Conservation (phyloP, 2,329 filamentous ascomycete species). For the Hypoxylon rubiginosum region DNA sequence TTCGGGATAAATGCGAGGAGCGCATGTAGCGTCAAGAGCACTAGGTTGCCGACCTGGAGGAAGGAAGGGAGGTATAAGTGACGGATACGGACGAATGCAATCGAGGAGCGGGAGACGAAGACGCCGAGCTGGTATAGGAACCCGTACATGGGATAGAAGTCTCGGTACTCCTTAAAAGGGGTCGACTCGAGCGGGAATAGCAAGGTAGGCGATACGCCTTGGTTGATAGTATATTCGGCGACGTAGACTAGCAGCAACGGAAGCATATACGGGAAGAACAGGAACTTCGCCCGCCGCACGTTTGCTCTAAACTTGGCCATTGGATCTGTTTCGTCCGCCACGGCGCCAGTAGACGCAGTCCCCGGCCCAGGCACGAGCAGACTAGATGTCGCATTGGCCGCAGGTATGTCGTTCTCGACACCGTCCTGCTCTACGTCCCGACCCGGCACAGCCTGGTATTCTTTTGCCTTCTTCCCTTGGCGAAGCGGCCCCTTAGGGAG, state of each 20-base stretch:
- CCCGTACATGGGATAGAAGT: constrained; percentile 94
- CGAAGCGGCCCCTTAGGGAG: constrained; percentile 77
- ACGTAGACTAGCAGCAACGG: constrained; percentile 93
- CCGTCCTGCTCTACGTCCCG: constrained; percentile 57
- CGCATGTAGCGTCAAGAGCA: constrained; percentile 80
- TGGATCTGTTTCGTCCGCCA: constrained; percentile 50
- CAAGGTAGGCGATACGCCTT: constrained; percentile 89
- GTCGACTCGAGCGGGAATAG: constrained; percentile 83
- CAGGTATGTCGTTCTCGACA: constrained; percentile 54
- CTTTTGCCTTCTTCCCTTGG: constrained; percentile 58
- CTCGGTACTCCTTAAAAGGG: constrained; percentile 84
- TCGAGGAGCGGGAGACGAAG: constrained; percentile 92
- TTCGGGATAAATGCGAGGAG: constrained; percentile 85
- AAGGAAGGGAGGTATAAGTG: constrained; percentile 85
- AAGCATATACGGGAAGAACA: constrained; percentile 88
- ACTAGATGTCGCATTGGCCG: constrained; percentile 61
- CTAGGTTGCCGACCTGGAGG: constrained; percentile 84
- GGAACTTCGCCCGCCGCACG: constrained; percentile 73
- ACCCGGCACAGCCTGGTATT: constrained; percentile 68
- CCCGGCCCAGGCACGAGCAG: constrained; percentile 62
- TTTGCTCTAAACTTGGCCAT: constrained; percentile 59
- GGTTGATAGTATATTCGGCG: constrained; percentile 97
- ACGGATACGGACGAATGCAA: constrained; percentile 86
- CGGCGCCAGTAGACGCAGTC: constrained; percentile 57
- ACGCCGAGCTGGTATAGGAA: constrained; percentile 96